phyloP scores from a whole-genome alignment of 768 basidiomycete species.

The Boletus rubroflammeus region DNA sequence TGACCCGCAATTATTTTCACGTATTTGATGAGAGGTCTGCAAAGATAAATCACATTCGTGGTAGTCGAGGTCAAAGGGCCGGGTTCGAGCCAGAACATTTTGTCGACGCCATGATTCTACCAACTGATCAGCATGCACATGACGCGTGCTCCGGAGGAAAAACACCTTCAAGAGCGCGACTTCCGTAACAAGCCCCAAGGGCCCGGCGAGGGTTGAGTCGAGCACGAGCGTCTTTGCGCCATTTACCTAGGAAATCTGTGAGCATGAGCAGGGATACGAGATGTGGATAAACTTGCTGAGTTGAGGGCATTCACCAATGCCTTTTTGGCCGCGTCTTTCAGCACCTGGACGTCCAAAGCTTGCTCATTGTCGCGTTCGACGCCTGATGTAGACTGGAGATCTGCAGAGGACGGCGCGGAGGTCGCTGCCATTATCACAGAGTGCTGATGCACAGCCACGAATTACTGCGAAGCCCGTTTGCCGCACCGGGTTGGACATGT shows the following conservation, averaged over 20 bases:
- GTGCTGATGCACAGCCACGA: slow-evolving; percentile 28
- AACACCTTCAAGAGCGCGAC: slow-evolving; percentile 86
- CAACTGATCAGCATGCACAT: slow-evolving; percentile 6
- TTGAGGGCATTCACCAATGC: slow-evolving; percentile 84
- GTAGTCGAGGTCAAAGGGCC: slow-evolving; percentile 82
- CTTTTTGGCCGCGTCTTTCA: slow-evolving; percentile 78
- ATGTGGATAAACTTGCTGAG: slow-evolving; percentile 45
- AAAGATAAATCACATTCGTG: slow-evolving; percentile 89
- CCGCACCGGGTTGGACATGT: slow-evolving; percentile 4
- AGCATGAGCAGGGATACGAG: background rate
- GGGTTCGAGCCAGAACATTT: slow-evolving; percentile 98
- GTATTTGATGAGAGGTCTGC: slow-evolving; percentile 78
- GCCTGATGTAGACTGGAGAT: slow-evolving; percentile 34
- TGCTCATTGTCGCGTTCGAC: slow-evolving; percentile 36
- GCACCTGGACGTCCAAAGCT: slow-evolving; percentile 52
- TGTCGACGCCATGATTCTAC: slow-evolving; percentile 97
- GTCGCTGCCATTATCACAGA: slow-evolving; percentile 29
- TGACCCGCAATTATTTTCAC: slow-evolving; percentile 90
- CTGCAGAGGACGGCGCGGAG: slow-evolving; percentile 31
- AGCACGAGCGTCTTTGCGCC: slow-evolving; percentile 97
- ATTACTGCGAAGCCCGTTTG: slow-evolving; percentile 14
- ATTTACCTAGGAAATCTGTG: slow-evolving; percentile 56
- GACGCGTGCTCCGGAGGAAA: background rate
- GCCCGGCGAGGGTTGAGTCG: slow-evolving; percentile 82
- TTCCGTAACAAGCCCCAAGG: slow-evolving; percentile 92